Conservation (phyloP, 768 basidiomycete species). For the Mycena amicta region DNA sequence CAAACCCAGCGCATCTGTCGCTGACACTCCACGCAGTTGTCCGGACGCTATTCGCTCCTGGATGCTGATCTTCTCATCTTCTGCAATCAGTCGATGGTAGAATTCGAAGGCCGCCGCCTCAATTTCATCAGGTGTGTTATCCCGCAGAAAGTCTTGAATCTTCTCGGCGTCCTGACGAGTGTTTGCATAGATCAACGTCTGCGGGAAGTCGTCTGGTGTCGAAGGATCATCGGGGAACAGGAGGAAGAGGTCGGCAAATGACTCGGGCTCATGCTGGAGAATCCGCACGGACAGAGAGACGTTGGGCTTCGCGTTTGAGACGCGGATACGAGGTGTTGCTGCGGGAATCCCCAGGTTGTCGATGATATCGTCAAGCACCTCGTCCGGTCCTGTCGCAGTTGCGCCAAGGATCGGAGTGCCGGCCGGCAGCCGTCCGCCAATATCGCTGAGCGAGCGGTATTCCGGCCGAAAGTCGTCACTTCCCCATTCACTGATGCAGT, state of each 20-base stretch:
- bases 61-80: conserved; percentile 4
- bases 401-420: conserved; percentile 16
- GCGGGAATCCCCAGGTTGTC: conserved; percentile 3
- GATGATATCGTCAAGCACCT: conserved; percentile 11
- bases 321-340: background rate
- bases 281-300: background rate
- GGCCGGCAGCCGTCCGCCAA: conserved; percentile 11
- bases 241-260: conserved; percentile 2
- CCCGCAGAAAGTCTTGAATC: conserved; percentile 20
- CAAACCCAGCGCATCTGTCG: conserved; percentile 21
- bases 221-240: background rate
- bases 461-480: conserved; percentile 17
- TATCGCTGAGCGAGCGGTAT: conserved; percentile 1
- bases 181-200: conserved; percentile 21
- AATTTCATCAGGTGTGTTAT: conserved; percentile 7
- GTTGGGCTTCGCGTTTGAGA: conserved; percentile 7
- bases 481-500: conserved; percentile 28
- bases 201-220: conserved; percentile 7
- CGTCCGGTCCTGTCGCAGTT: conserved; percentile 6
- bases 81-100: conserved; percentile 17
- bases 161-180: conserved; percentile 12
- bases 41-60: conserved; percentile 5
- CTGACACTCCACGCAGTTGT: conserved; percentile 6
- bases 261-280: conserved; percentile 1
- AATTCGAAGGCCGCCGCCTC: conserved; percentile 14